Evolutionary conservation across 257 asterid species (phyloP).

Genomic region (Ligustrum vulgare): DNA sequence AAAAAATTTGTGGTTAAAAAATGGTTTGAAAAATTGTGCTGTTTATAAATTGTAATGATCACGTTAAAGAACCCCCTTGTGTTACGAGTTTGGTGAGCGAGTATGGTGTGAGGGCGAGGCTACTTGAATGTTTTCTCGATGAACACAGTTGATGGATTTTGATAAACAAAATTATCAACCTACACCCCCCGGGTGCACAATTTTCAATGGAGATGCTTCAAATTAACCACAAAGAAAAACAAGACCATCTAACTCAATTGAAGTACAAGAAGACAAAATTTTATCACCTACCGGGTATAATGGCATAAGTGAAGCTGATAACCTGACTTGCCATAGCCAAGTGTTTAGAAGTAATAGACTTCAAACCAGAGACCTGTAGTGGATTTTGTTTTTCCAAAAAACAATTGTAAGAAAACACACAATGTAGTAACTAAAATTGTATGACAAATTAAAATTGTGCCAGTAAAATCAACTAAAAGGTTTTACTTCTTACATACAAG

Average conservation of each 20-base stretch:
- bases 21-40: no score
- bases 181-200: neutral
- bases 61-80: neutral
- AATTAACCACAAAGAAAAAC: neutral
- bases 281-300: constrained; percentile 83
- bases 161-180: neutral
- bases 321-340: constrained; percentile 99
- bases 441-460: neutral
- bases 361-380: constrained; percentile 95
- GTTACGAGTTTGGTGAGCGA: neutral
- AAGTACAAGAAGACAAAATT: neutral
- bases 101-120: neutral
- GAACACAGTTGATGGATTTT: neutral
- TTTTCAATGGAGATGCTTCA: neutral
- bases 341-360: constrained; percentile 96
- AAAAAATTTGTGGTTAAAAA: no score
- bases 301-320: constrained; percentile 77
- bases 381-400: constrained; percentile 26
- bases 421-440: neutral
- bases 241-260: neutral
- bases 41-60: no score
- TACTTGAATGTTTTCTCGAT: neutral
- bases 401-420: neutral
- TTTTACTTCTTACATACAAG: neutral
- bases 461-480: neutral